phyloP scores from a whole-genome alignment of 208 protist genomes.

The Wallacemonas rigidus region DNA sequence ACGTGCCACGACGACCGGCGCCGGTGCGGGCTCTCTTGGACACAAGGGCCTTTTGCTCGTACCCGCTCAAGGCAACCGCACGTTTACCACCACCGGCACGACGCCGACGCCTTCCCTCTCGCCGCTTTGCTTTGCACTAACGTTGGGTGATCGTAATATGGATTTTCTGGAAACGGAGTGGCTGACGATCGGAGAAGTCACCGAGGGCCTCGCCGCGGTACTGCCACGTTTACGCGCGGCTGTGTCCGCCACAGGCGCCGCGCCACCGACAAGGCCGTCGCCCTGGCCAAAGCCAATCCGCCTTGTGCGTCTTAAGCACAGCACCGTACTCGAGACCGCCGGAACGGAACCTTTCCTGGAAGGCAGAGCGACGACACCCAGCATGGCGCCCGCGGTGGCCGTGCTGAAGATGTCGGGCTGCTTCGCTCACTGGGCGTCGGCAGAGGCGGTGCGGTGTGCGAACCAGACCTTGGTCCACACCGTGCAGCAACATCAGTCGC shows the following conservation, averaged over 20 bases:
- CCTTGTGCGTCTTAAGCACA: slow-evolving; percentile 65
- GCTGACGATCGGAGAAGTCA: slow-evolving; percentile 60
- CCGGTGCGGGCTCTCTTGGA: slow-evolving; percentile 22
- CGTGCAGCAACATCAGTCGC: not conserved
- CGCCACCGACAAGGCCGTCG: not conserved
- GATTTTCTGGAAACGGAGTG: slow-evolving; percentile 64
- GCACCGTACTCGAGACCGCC: slow-evolving; percentile 58
- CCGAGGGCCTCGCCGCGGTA: slow-evolving; percentile 55
- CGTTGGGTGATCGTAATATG: slow-evolving; percentile 46
- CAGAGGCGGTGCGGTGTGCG: slow-evolving; percentile 23
- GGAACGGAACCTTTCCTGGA: slow-evolving; percentile 40
- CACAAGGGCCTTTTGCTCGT: slow-evolving; percentile 54
- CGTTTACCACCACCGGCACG: not conserved
- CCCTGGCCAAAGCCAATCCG: slow-evolving; percentile 42
- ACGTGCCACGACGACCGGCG: not conserved
- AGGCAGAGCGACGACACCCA: not conserved
- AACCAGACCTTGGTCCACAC: slow-evolving; percentile 8
- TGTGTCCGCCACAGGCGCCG: not conserved
- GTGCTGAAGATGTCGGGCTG: slow-evolving; percentile 40
- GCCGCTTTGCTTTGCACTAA: slow-evolving; percentile 50
- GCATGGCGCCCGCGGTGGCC: not conserved
- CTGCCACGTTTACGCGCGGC: slow-evolving; percentile 10
- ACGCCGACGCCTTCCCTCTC: not conserved
- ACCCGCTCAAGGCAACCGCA: slow-evolving; percentile 16
- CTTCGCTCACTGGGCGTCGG: slow-evolving; percentile 60